These are phyloP conservation scores for Euphorbia corollata DNA, from an alignment of 441 rosid species.

Conservation along the genomic window DNA sequence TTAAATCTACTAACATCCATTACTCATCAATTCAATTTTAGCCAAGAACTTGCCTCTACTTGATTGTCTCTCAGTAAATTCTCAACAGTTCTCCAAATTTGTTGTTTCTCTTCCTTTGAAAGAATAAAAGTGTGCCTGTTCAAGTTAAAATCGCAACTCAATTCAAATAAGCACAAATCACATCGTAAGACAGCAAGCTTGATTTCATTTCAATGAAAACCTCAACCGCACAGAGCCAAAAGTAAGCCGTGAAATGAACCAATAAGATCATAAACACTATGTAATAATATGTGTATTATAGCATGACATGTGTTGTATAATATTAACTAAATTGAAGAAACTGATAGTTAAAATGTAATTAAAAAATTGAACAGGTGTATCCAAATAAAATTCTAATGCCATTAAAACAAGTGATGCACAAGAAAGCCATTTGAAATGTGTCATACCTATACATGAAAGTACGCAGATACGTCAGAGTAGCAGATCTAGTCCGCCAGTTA, in stretches of 20 bases:
- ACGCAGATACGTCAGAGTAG: conserved; percentile 80
- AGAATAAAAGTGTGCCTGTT: conserved; percentile 89
- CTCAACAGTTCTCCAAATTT: conserved; percentile 82
- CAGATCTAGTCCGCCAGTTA: conserved; percentile 97
- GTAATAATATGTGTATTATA: neutral
- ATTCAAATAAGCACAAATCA: conserved; percentile 15
- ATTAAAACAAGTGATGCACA: neutral
- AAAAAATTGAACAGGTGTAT: neutral
- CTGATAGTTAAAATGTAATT: neutral
- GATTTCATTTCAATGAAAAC: conserved; percentile 6
- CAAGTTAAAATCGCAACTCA: conserved; percentile 14
- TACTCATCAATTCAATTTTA: conserved; percentile 15
- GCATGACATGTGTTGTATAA: neutral
- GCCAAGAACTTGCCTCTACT: conserved; percentile 74
- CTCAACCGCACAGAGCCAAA: neutral
- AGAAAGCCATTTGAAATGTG: conserved; percentile 9
- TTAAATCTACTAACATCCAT: conserved; percentile 9
- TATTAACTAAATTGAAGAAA: too few species aligned
- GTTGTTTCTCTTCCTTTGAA: conserved; percentile 55
- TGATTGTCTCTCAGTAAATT: conserved; percentile 77
- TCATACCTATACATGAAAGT: conserved; percentile 93
- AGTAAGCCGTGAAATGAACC: neutral
- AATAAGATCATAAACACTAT: neutral
- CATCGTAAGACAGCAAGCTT: conserved; percentile 7
- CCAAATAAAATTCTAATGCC: neutral